Evolutionary conservation across 176 grass and related monocot genomes (phyloP).

Genomic region (Juncus effusus): DNA sequence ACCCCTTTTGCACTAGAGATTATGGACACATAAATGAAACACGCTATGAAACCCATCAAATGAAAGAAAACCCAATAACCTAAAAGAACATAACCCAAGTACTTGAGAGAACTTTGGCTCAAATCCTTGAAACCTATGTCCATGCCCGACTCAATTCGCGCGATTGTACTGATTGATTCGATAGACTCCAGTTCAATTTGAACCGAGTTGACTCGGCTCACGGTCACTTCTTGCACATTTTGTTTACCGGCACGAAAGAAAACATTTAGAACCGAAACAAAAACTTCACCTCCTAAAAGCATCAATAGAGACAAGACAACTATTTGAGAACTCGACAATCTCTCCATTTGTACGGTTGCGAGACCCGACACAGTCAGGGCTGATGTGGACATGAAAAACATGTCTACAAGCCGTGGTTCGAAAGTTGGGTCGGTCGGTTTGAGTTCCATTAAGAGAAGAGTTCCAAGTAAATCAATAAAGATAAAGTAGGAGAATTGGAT

Average conservation of each 20-base stretch:
- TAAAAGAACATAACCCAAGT: constrained; percentile 28
- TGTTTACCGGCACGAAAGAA: not conserved
- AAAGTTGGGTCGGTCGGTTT: constrained; percentile 25
- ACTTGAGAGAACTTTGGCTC: constrained; percentile 5
- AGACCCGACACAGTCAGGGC: constrained; percentile 62
- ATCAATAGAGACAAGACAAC: constrained; percentile 49
- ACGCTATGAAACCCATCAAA: constrained; percentile 24
- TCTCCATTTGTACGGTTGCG: constrained; percentile 55
- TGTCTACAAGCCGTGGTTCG: constrained; percentile 30
- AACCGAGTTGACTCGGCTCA: constrained; percentile 12
- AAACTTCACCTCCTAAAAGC: constrained; percentile 59
- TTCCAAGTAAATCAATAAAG: constrained; percentile 41
- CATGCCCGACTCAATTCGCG: constrained; percentile 3
- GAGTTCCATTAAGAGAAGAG: constrained; percentile 34
- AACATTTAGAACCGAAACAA: constrained; percentile 43
- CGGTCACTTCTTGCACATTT: not conserved
- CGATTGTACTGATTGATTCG: constrained; percentile 7
- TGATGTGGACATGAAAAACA: constrained; percentile 52
- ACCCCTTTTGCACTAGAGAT: constrained; percentile 41
- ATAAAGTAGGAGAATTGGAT: constrained; percentile 47
- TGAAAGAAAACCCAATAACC: constrained; percentile 37
- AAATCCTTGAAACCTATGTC: constrained; percentile 1
- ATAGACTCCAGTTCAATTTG: constrained; percentile 7
- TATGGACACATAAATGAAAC: constrained; percentile 39
- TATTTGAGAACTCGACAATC: constrained; percentile 47